Conservation (phyloP, 2,329 filamentous ascomycete species). For the Diaporthe batatas region DNA sequence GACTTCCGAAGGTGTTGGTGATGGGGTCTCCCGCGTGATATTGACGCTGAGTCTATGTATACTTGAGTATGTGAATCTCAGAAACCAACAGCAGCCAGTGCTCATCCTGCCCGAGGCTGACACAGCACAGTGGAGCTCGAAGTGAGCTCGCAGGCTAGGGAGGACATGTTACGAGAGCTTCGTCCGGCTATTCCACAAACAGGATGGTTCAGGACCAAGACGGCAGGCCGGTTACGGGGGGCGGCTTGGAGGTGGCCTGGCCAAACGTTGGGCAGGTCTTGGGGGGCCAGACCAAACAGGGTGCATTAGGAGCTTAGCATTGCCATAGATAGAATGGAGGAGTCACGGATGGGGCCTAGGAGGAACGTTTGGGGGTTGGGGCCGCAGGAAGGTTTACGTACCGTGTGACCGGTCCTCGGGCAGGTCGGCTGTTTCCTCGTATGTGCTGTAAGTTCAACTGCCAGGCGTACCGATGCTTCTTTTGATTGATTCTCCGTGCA, state of each 20-base stretch:
- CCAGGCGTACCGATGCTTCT: neutral
- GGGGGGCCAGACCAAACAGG: conserved; percentile 14
- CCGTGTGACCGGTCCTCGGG: conserved; percentile 22
- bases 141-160: too few species aligned
- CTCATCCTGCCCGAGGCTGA: neutral
- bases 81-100: too few species aligned
- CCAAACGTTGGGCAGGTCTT: conserved; percentile 4
- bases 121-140: neutral
- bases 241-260: neutral
- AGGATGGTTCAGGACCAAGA: neutral
- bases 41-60: too few species aligned
- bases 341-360: conserved; percentile 4
- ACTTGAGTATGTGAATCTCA: neutral
- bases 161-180: neutral
- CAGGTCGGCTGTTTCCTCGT: too few species aligned
- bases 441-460: too few species aligned
- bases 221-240: neutral
- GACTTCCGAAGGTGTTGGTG: too few species aligned
- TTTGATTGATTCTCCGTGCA: conserved; percentile 12
- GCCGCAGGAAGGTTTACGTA: conserved; percentile 14
- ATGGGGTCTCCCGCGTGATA: neutral
- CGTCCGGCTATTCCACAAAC: neutral
- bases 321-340: conserved; percentile 27
- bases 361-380: conserved; percentile 1
- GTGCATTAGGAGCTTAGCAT: neutral